Evolutionary conservation across 1,139 yeast genomes (phyloP).

Genomic region (Pichiaceae sp.): DNA sequence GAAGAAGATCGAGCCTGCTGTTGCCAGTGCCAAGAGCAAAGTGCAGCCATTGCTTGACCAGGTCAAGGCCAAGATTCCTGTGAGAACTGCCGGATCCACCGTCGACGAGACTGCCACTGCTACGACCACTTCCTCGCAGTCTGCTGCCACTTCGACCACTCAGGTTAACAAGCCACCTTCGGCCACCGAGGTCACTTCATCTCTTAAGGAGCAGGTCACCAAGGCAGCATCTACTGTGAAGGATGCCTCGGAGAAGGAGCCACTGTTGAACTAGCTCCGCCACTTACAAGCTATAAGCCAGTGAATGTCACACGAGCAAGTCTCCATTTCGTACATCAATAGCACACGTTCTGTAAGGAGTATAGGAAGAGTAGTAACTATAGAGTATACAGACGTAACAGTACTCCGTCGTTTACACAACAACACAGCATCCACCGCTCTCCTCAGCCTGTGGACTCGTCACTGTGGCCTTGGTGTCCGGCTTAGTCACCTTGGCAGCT

Average conservation of each 20-base stretch:
- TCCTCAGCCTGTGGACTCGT: conserved; percentile 1
- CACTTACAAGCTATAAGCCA: background rate
- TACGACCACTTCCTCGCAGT: conserved; percentile 14
- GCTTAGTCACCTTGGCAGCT: background rate
- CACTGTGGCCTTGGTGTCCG: background rate
- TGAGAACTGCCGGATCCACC: conserved; percentile 67
- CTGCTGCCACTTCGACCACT: background rate
- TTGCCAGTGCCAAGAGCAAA: conserved; percentile 40
- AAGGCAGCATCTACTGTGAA: conserved; percentile 26
- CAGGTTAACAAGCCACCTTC: conserved; percentile 4
- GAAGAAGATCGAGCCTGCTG: conserved; percentile 40
- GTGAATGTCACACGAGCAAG: too few species aligned
- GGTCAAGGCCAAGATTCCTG: conserved; percentile 51
- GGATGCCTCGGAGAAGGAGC: conserved; percentile 15
- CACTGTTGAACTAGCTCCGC: conserved; percentile 11
- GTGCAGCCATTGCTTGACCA: conserved; percentile 59
- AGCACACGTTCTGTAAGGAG: too few species aligned
- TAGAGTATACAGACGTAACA: too few species aligned
- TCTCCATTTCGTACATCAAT: too few species aligned
- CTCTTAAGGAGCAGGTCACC: conserved; percentile 2
- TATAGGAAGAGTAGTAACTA: too few species aligned
- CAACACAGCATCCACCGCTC: conserved; percentile 23
- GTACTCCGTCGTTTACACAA: too few species aligned
- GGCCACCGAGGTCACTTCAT: conserved; percentile 10
- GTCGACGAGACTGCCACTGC: conserved; percentile 28